Base-by-base conservation (phyloP, 1,284 basidiomycete genomes). In the Trichosporon faecale region DNA sequence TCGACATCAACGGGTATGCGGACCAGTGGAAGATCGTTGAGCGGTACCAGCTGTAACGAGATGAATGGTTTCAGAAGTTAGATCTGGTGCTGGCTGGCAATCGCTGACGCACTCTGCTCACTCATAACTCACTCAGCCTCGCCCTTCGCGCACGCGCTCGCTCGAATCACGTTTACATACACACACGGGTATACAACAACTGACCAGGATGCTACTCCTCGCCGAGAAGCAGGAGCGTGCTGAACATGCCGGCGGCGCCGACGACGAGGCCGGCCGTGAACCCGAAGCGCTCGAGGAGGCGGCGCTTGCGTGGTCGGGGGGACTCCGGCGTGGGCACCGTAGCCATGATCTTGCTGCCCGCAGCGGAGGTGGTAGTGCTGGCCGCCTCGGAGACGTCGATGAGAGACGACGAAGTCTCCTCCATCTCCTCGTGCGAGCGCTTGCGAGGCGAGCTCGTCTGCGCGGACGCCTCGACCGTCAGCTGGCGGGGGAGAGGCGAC, bases 11-110 rank as follows among this genome's bases (percentile, higher is more conserved):
- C 8, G 73, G 76, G 0, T 44, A 68, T 0, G 71, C 72, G 8
- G 69, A 69, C 6, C 64, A 72, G 66, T 76, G 76, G 76, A 69
- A 69, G 57, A 67, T 72, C 14, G 68, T 75, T 5, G 57, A 61
- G 57, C 14, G 57, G 29, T 61, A 61, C 29, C 23, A 57, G 52
- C 25, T 57, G 52, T 57, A 27, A 52, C 31, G 31, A 33, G 9
- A 33, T 33, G 31, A 33, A 33, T 33, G 31, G 9, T 3, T 4
- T 33, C 31, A 33, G 31, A 3, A 33, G 31, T 33, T 9, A 33
- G 31, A 33, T 33, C 31, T 33, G 31, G 31, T 33, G 31, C 31
- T 3, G 31, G 9, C 31, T 33, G 31, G 9, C 31, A 9, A 33
- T 4, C n/a, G n/a, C n/a, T 44, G 7, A 3, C 40, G 9, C 40